Base-by-base conservation (phyloP, 306 rosid genomes). In the Cicer yamashitae region DNA sequence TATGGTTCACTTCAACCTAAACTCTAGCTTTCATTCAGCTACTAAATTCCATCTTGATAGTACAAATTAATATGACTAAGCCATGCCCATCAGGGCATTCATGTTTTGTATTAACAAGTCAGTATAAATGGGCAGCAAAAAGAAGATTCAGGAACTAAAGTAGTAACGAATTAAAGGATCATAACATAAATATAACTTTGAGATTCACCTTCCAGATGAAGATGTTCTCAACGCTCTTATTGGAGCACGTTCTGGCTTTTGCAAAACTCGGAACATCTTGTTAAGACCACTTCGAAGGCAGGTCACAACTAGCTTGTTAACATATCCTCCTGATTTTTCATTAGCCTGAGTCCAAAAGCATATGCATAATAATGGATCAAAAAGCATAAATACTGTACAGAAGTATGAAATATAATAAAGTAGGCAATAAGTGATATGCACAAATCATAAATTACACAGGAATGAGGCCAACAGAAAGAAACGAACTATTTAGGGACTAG, bases 171-270 rank as follows among this genome's bases (percentile, higher is more conserved):
- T 64, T 69, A 81, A 80, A 60, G 54, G 15, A 56, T 66, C 65
- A 64, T n/a, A 73, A 45, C n/a, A 67, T 52, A 59, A 66, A 58
- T 12, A 22, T 9, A 74, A 51, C 78, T 77, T 61, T 78, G 66
- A 69, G 70, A 87, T 80, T 80, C 77, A 93, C 99, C 99, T 96
- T 87, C 99, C 99, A 56, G 99, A 96, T 39, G 99, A 96, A 80
- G 99, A 96, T 67, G 98, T 81, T 81, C 99, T 88, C 78, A 96
- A 85, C 59, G 99, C 99, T 82, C 98, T 89, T 82, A 96, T 89
- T 39, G 96, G 97, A 11, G 99, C 90, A 70, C 99, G 96, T 73
- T 96, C 99, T 58, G 99, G 99, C 86, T 96, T 96, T 90, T 92
- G 99, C 83, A 96, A 77, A 67, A 92, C 96, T 78, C 99, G 93